phyloP scores from a whole-genome alignment of 495 filamentous ascomycete species.

The Pseudotulostoma volvatum region DNA sequence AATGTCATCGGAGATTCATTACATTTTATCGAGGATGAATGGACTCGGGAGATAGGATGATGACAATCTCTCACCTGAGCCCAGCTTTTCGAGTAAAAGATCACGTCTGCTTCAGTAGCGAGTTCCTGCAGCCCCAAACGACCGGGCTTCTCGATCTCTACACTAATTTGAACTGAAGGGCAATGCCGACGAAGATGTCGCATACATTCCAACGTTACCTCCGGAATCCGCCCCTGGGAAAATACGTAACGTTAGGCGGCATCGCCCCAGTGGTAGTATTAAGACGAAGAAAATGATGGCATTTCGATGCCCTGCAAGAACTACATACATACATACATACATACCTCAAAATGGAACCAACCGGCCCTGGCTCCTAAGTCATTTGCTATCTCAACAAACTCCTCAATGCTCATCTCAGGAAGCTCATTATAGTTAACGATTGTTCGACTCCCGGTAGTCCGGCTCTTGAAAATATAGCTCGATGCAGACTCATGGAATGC shows the following conservation, averaged over 20 bases:
- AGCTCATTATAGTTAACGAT: constrained; percentile 55
- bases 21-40: too few species aligned
- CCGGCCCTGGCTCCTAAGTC: constrained; percentile 12
- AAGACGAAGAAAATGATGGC: constrained; percentile 1
- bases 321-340: too few species aligned
- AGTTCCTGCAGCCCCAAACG: constrained; percentile 42
- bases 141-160: constrained; percentile 55
- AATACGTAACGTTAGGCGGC: constrained; percentile 1
- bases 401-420: constrained; percentile 43
- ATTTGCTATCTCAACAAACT: constrained; percentile 29
- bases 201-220: constrained; percentile 46
- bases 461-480: constrained; percentile 54
- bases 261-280: constrained; percentile 2
- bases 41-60: too few species aligned
- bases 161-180: constrained; percentile 38
- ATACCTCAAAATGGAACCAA: constrained; percentile 68
- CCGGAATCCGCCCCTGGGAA: constrained; percentile 46
- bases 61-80: constrained; percentile 39
- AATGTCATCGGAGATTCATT: too few species aligned
- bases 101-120: constrained; percentile 45
- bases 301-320: not conserved
- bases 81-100: constrained; percentile 58
- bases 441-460: constrained; percentile 41
- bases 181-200: constrained; percentile 33
- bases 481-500: constrained; percentile 41